A percentile compares a stretch with the other conserved stretches of the same genome.
Conservation (phyloP, 176 grass and related monocot species). For the Poa pratensis region DNA sequence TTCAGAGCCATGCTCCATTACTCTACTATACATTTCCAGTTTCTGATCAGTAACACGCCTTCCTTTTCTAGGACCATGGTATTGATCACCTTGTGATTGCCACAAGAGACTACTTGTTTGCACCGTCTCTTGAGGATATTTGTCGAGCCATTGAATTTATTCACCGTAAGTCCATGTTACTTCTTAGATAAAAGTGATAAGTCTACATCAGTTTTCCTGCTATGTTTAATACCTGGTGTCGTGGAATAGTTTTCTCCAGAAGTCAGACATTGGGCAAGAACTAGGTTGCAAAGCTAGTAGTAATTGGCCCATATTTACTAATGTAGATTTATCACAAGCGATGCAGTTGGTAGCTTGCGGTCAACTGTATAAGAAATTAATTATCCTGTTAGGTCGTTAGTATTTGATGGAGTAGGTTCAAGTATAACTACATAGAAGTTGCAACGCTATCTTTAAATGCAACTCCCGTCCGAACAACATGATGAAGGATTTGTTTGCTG, state of each 20-base stretch:
- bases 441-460: conserved; percentile 37
- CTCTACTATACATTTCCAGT: conserved; percentile 11
- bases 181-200: not conserved
- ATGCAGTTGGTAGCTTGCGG: conserved; percentile 24
- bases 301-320: conserved; percentile 16
- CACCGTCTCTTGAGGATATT: conserved; percentile 79
- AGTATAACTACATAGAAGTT: conserved; percentile 8
- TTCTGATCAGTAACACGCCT: not conserved
- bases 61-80: conserved; percentile 62
- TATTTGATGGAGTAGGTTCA: conserved; percentile 37
- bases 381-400: conserved; percentile 8
- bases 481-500: conserved; percentile 41
- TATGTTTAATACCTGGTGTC: not conserved
- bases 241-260: not conserved
- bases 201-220: not conserved
- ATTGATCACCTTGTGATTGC: conserved; percentile 95
- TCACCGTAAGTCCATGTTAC: conserved; percentile 65
- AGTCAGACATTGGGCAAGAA: not conserved
- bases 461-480: not conserved
- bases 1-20: not conserved
- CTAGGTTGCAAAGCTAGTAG: conserved; percentile 12
- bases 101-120: conserved; percentile 94
- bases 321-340: conserved; percentile 17
- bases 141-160: conserved; percentile 89
- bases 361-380: conserved; percentile 5